A percentile compares a stretch with the other conserved stretches of the same genome.
These are phyloP conservation scores for Hamamelis virginiana DNA, from an alignment of 164 flowering plant species.

Conservation along the genomic window DNA sequence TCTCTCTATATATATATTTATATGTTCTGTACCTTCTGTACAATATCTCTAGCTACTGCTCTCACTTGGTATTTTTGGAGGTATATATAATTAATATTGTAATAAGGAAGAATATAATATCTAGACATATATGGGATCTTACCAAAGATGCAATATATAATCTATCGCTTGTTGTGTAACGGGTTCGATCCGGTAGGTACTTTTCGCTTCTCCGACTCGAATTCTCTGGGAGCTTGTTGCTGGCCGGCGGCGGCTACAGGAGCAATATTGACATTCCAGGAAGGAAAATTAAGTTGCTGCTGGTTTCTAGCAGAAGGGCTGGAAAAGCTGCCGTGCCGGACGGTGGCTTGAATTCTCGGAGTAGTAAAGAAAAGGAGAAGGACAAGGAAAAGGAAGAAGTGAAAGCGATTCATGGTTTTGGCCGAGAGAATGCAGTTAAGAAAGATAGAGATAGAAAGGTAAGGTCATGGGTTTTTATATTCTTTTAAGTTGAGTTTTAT, in stretches of 20 bases:
- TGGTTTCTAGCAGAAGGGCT: slow-evolving; percentile 8
- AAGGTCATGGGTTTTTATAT: neutral
- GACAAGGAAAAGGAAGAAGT: slow-evolving; percentile 16
- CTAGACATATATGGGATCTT: neutral
- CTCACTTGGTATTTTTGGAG: neutral
- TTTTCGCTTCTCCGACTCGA: slow-evolving; percentile 39
- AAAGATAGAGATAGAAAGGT: slow-evolving; percentile 5
- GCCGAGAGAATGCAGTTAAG: slow-evolving; percentile 6
- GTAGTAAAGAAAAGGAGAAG: slow-evolving; percentile 16
- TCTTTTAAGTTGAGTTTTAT: too few species aligned
- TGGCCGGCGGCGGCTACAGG: too few species aligned
- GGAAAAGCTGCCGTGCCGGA: neutral
- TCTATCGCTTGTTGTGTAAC: slow-evolving; percentile 42
- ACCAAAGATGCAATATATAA: neutral
- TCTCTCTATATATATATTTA: too few species aligned
- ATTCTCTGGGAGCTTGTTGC: slow-evolving; percentile 15
- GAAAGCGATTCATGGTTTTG: slow-evolving; percentile 33
- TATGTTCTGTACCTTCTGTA: slow-evolving; percentile 13
- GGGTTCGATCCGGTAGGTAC: slow-evolving; percentile 61
- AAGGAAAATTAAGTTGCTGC: slow-evolving; percentile 14
- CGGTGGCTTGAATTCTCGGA: slow-evolving; percentile 14
- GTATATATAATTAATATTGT: neutral
- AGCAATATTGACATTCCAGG: neutral
- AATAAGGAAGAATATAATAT: neutral
- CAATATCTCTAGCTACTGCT: slow-evolving; percentile 10